Evolutionary conservation across 441 rosid species (phyloP), one percentile per base, ranked within the genome.

Genomic region (Lepidium campestre): DNA sequence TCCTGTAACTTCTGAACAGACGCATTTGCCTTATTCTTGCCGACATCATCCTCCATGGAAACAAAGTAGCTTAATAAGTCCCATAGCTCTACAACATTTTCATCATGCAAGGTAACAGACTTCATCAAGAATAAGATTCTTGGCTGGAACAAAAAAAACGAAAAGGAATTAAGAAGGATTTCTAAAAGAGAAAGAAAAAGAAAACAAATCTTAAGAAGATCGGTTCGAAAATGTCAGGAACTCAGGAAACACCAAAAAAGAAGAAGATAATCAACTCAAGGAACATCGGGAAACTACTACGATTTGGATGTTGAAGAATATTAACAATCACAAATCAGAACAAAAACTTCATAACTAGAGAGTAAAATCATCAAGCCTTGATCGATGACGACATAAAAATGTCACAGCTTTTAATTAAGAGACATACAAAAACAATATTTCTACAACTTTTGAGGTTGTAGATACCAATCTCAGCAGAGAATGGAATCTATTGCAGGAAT

Each of bases 401-500:
- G 46, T 32, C 12, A 54, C 13, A 53, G 53, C 1, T 36, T 31
- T 47, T 15, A 45, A 35, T 54, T 14, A 14, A 2, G 45, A 29
- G 23, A 42, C 50, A 48, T 22, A 40, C 29, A 41, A 27, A 42
- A 44, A 11, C 40, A 62, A 48, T 5, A 40, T 1, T 4, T 15
- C 39, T 9, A 57, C 27, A 46, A 57, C 32, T 45, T 14, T 44
- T 14, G 10, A 29, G 0, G 19, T 63, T 19, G 11, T 8, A 18
- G 55, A 68, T 84, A 91, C 96, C 97, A 47, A 91, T 87, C 85
- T 91, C 97, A 2, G 86, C 96, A n/a, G n/a, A n/a, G n/a, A n/a
- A n/a, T n/a, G n/a, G n/a, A n/a, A n/a, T n/a, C n/a, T n/a, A n/a
- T n/a, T n/a, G n/a, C n/a, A n/a, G n/a, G n/a, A n/a, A n/a, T n/a